Evolutionary conservation across 805 yeast genomes (phyloP).

Genomic region (Yamadazyma sp.): DNA sequence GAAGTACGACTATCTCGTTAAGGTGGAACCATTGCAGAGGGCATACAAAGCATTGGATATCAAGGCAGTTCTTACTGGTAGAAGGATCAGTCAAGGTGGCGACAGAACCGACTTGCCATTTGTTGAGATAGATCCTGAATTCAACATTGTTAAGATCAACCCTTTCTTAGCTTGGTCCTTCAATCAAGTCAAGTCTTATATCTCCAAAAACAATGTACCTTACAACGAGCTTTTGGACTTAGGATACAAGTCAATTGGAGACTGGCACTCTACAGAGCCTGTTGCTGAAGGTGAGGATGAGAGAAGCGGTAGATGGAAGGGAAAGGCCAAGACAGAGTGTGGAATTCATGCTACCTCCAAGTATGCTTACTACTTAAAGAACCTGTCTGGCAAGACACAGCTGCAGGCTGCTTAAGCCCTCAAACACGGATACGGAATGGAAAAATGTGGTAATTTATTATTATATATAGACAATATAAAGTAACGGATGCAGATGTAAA

Average conservation of each 20-base stretch:
- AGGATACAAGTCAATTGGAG: slow-evolving; percentile 92
- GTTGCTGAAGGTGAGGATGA: slow-evolving; percentile 92
- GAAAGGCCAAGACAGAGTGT: slow-evolving; percentile 88
- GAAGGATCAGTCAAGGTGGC: slow-evolving; percentile 89
- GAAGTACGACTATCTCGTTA: slow-evolving; percentile 79
- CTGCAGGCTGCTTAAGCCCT: slow-evolving; percentile 5
- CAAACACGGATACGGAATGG: too few species aligned
- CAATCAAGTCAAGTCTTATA: slow-evolving; percentile 64
- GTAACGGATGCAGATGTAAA: too few species aligned
- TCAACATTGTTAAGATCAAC: slow-evolving; percentile 80
- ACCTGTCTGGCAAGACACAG: not conserved
- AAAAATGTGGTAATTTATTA: too few species aligned
- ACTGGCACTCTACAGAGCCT: slow-evolving; percentile 91
- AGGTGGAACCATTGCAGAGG: slow-evolving; percentile 89
- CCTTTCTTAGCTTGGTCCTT: slow-evolving; percentile 87
- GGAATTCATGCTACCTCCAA: slow-evolving; percentile 86
- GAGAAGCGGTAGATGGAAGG: slow-evolving; percentile 97
- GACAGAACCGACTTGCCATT: slow-evolving; percentile 69
- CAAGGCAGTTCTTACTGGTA: slow-evolving; percentile 87
- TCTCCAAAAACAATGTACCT: slow-evolving; percentile 73
- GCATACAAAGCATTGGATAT: slow-evolving; percentile 74
- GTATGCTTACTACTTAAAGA: slow-evolving; percentile 57
- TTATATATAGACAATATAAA: too few species aligned
- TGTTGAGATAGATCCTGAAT: slow-evolving; percentile 68
- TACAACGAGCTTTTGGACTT: slow-evolving; percentile 79